Percentiles rank a stretch among this genome's conserved stretches.
Conservation (phyloP, 2,329 filamentous ascomycete species). For the Huntiella bhutanensis region DNA sequence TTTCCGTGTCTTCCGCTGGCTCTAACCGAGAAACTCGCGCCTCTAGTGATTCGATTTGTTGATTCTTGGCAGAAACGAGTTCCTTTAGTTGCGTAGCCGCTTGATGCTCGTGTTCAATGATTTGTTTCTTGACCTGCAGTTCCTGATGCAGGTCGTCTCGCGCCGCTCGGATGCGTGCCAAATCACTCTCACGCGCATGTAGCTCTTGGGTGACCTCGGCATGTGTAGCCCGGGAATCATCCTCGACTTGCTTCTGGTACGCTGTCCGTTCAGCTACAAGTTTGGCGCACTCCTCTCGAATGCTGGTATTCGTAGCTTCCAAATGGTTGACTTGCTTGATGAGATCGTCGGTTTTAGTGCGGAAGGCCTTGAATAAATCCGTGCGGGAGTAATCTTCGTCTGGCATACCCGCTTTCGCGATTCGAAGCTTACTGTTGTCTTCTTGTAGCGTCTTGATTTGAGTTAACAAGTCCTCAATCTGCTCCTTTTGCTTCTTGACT, state of each 20-base stretch:
- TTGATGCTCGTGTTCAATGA: conserved; percentile 55
- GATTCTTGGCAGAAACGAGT: conserved; percentile 58
- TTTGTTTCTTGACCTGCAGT: conserved; percentile 56
- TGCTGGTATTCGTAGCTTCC: conserved; percentile 68
- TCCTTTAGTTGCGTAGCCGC: conserved; percentile 61
- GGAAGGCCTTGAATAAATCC: conserved; percentile 83
- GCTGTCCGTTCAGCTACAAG: conserved; percentile 67
- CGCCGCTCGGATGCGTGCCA: conserved; percentile 65
- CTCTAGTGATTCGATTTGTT: conserved; percentile 65
- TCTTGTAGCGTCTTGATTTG: conserved; percentile 59
- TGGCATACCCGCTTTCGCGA: conserved; percentile 48
- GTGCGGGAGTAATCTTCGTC: conserved; percentile 91
- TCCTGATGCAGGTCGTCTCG: conserved; percentile 78
- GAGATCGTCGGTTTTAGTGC: conserved; percentile 76
- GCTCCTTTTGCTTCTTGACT: conserved; percentile 69
- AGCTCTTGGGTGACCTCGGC: conserved; percentile 69
- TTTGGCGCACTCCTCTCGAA: conserved; percentile 72
- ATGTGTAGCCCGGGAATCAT: conserved; percentile 53
- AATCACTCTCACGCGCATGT: conserved; percentile 61
- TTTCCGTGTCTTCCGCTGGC: conserved; percentile 27
- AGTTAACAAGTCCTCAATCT: conserved; percentile 54
- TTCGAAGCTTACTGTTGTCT: conserved; percentile 44
- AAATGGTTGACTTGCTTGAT: conserved; percentile 83
- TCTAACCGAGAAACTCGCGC: conserved; percentile 58
- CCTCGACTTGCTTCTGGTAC: conserved; percentile 64